A percentile compares a stretch with the other conserved stretches of the same genome.
Conservation (phyloP, 2,329 filamentous ascomycete genomes). For the Fusarium pininemorale region DNA sequence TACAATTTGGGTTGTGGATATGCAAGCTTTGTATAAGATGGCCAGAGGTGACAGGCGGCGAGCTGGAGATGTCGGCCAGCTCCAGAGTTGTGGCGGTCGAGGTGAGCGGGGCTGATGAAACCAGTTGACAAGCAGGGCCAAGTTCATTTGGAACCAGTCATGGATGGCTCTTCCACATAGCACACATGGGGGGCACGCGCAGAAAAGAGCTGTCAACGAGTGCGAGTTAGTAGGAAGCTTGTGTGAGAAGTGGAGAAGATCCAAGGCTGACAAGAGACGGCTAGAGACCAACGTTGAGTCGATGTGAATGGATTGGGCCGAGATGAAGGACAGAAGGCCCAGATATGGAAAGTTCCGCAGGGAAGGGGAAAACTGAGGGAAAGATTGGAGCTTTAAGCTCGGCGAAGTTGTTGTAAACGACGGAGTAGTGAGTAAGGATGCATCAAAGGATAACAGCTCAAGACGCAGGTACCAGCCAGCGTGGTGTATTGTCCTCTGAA, state of each 20-base stretch:
- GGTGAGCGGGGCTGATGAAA: constrained; percentile 54
- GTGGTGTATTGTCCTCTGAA: constrained; percentile 11
- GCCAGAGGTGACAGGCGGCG: constrained; percentile 32
- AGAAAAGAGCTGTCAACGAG: constrained; percentile 47
- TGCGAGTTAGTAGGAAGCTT: constrained; percentile 29
- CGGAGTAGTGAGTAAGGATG: background rate
- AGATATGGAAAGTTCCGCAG: constrained; percentile 12
- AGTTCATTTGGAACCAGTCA: constrained; percentile 57
- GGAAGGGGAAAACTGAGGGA: constrained; percentile 2
- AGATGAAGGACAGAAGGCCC: constrained; percentile 18
- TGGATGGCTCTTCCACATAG: constrained; percentile 46
- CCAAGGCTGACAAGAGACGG: constrained; percentile 19
- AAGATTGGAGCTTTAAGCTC: constrained; percentile 6
- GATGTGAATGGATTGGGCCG: constrained; percentile 3
- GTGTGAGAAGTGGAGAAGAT: constrained; percentile 25
- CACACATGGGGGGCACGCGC: constrained; percentile 40
- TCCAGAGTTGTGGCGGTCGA: constrained; percentile 51
- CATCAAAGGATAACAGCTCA: constrained; percentile 14
- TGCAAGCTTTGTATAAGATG: constrained; percentile 40
- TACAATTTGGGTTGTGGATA: constrained; percentile 37
- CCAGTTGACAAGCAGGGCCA: constrained; percentile 53
- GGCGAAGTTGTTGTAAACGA: constrained; percentile 5
- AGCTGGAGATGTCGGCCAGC: constrained; percentile 60
- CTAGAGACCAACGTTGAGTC: constrained; percentile 1
- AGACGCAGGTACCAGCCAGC: constrained; percentile 36